Base-by-base conservation (phyloP, 2,329 filamentous ascomycete genomes). In the Talaromyces atroroseus region DNA sequence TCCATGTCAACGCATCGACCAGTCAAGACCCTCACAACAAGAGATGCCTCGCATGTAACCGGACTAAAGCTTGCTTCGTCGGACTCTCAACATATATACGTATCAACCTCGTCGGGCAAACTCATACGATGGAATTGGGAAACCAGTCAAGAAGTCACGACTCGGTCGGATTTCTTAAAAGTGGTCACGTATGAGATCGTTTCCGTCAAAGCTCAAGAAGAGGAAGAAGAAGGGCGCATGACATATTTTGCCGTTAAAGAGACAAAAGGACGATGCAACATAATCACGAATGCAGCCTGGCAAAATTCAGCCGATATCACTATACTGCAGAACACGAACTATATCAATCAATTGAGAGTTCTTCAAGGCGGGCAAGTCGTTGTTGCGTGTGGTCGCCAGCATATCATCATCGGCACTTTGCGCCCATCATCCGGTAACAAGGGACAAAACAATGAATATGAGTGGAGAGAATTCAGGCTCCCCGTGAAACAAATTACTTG, bases 1-100 rank as follows among this genome's bases (percentile, higher is more conserved):
- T 88, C 89, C 1, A 83, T 89, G 29, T 78, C 83, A 61, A 91
- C 90, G 54, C 97, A 94, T 1, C 82, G 95, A 50, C 82, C 95
- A 21, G 78, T 90, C 47, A 85, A 90, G 62, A 83, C 85, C 56
- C 86, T 96, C 49, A 75, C 81, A 12, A 60, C 86, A 26, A 71
- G 73, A n/a, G 62, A 76, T 63, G 67, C 72, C 64, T 70, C 76
- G 21, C 71, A 67, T 11, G 73, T 86, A 21, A 72, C 77, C 21
- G 76, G 77, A 23, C 84, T 79, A 64, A 74, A 76, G 20, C 62
- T 84, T 32, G 85, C 78, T 54, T 73, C 74, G 29, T 65, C 67
- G 50, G 75, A 84, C 69, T 63, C 78, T 59, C 70, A 81, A 64
- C 68, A 79, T 48, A 65, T 85, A 6, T 82, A 82, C 61, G 74